Evolutionary conservation across 768 basidiomycete genomes (phyloP).

Genomic region (Russula sp.): DNA sequence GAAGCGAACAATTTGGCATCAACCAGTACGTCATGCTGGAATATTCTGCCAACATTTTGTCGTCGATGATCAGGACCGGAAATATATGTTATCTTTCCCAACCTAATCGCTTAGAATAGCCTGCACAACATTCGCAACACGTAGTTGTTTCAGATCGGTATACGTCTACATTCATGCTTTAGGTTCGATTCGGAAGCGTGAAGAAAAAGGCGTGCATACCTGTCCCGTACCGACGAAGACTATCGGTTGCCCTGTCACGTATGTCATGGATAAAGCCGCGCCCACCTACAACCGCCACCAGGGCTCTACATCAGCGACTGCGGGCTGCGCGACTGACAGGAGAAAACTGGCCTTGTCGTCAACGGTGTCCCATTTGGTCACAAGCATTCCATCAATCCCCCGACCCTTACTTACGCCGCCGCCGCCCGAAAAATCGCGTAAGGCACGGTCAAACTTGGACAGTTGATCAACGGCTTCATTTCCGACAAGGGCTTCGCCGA

Average conservation of each 20-base stretch:
- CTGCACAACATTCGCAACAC: constrained; percentile 89
- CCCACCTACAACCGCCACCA: constrained; percentile 64
- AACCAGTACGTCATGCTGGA: too few relatives aligned
- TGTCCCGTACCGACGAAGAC: constrained; percentile 98
- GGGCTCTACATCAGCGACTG: constrained; percentile 2
- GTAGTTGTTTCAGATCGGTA: constrained; percentile 87
- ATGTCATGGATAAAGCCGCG: constrained; percentile 98
- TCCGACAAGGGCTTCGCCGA: constrained; percentile 96
- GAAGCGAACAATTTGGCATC: background rate
- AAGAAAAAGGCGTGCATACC: constrained; percentile 45
- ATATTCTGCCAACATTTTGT: background rate
- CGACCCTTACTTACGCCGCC: constrained; percentile 59
- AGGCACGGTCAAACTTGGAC: constrained; percentile 91
- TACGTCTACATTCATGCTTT: constrained; percentile 63
- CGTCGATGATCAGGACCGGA: background rate
- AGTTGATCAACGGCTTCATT: constrained; percentile 99
- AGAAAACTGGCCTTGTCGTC: constrained; percentile 76
- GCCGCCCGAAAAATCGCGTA: constrained; percentile 86
- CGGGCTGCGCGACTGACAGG: background rate
- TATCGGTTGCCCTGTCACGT: constrained; percentile 97
- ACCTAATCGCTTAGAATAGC: constrained; percentile 80
- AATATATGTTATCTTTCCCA: background rate
- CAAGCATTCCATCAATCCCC: constrained; percentile 96
- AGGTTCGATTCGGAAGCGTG: background rate
- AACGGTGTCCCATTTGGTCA: constrained; percentile 99